phyloP scores from a whole-genome alignment of 306 rosid species.

The Acacia crassicarpa region DNA sequence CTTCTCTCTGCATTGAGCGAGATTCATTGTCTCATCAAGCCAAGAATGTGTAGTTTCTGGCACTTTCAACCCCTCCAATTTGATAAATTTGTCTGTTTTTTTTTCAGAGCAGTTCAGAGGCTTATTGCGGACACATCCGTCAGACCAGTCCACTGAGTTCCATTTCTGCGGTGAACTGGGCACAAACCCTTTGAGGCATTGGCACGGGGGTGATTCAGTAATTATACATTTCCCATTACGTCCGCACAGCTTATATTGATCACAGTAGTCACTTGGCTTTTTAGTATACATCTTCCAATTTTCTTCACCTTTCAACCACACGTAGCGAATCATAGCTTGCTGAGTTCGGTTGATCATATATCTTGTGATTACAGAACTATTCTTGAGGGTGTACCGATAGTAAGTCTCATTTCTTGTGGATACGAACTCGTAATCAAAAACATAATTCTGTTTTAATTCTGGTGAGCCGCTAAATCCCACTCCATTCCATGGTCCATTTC shows the following conservation, averaged over 20 bases:
- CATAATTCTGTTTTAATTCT: neutral
- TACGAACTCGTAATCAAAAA: neutral
- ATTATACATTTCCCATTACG: neutral
- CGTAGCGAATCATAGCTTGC: neutral
- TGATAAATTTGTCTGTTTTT: neutral
- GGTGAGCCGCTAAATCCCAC: neutral
- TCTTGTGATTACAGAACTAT: neutral
- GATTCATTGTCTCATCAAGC: neutral
- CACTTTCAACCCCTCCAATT: neutral
- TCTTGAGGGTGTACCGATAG: neutral
- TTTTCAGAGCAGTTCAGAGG: neutral
- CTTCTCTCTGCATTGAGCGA: neutral
- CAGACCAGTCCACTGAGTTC: neutral
- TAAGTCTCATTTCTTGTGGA: neutral
- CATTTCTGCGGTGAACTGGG: neutral
- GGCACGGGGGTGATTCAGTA: neutral
- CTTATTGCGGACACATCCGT: constrained; percentile 1
- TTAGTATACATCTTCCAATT: neutral
- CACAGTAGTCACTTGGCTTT: neutral
- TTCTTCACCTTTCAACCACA: neutral
- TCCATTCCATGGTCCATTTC: constrained; percentile 5
- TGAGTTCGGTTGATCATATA: neutral
- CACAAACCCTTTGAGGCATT: neutral
- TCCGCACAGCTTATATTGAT: neutral
- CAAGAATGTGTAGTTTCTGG: neutral